phyloP scores from a whole-genome alignment of 1,139 yeast genomes.

The Kluyveromyces sp. region DNA sequence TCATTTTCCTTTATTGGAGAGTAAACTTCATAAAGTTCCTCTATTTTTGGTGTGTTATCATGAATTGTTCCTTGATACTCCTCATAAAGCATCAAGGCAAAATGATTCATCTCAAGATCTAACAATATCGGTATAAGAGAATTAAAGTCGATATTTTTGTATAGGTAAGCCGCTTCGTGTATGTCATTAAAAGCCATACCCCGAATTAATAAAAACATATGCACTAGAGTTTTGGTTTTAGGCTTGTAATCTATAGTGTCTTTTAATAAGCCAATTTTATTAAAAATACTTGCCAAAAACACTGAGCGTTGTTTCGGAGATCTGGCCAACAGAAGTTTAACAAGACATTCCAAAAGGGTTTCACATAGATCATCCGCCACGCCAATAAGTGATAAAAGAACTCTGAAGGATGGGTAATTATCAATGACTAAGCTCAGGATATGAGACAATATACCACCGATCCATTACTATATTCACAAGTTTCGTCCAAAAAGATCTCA shows the following conservation, averaged over 20 bases:
- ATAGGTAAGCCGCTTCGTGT: constrained; percentile 24
- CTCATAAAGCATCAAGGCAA: constrained; percentile 52
- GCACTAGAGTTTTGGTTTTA: constrained; percentile 32
- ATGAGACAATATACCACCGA: neutral
- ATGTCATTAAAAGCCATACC: constrained; percentile 32
- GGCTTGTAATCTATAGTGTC: constrained; percentile 20
- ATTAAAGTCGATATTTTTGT: constrained; percentile 31
- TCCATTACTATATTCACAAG: neutral
- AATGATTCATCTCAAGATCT: constrained; percentile 33
- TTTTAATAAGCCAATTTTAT: constrained; percentile 3
- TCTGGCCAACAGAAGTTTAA: constrained; percentile 5
- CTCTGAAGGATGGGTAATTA: neutral
- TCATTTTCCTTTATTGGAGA: constrained; percentile 48
- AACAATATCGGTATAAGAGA: constrained; percentile 35
- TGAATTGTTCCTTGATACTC: constrained; percentile 30
- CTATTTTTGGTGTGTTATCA: constrained; percentile 11
- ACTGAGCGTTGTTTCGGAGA: neutral
- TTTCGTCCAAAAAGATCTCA: no score
- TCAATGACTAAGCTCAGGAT: neutral
- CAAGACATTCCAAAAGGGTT: constrained; percentile 6
- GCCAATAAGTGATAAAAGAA: neutral
- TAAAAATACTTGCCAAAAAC: neutral
- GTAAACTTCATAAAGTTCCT: constrained; percentile 37
- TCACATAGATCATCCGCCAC: neutral
- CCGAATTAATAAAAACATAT: constrained; percentile 39